A percentile compares a stretch with the other conserved stretches of the same genome.
These are phyloP conservation scores for Xylaria sp. DNA, from an alignment of 495 filamentous ascomycete species.

Conservation along the genomic window DNA sequence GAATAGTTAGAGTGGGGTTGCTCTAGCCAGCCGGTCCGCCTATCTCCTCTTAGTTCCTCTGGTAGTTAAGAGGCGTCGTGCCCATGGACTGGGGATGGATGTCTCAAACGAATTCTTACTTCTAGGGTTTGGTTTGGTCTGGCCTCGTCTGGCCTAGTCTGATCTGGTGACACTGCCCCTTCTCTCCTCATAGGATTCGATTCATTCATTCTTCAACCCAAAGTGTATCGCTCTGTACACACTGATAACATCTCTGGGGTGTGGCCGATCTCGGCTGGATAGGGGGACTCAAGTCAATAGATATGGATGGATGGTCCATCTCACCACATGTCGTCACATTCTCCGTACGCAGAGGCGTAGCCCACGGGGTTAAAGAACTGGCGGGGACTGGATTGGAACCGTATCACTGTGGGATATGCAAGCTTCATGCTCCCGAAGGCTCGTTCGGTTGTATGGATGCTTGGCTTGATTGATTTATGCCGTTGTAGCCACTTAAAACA, in stretches of 20 bases:
- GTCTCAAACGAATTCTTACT: not conserved
- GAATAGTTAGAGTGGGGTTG: conserved; percentile 24
- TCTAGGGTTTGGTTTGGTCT: not conserved
- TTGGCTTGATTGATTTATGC: conserved; percentile 20
- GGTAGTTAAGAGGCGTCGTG: conserved; percentile 4
- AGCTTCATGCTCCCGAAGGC: not conserved
- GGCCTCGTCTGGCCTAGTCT: too few relatives aligned
- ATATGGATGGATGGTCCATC: conserved; percentile 17
- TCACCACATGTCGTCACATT: conserved; percentile 19
- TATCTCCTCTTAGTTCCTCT: not conserved
- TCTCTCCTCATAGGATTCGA: not conserved
- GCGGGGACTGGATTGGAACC: not conserved
- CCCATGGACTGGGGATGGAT: not conserved
- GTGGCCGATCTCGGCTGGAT: conserved; percentile 8
- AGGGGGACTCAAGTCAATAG: not conserved
- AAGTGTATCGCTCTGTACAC: too few relatives aligned
- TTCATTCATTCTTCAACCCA: not conserved
- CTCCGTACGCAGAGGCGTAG: conserved; percentile 7
- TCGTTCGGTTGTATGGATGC: conserved; percentile 9
- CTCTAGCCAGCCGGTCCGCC: conserved; percentile 16
- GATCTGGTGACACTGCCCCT: not conserved
- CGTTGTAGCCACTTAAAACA: conserved; percentile 11
- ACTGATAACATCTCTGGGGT: not conserved
- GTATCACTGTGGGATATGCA: conserved; percentile 21
- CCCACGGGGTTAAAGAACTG: conserved; percentile 15